Evolutionary conservation across 768 basidiomycete species (phyloP).

Genomic region (Collybia mongolica): DNA sequence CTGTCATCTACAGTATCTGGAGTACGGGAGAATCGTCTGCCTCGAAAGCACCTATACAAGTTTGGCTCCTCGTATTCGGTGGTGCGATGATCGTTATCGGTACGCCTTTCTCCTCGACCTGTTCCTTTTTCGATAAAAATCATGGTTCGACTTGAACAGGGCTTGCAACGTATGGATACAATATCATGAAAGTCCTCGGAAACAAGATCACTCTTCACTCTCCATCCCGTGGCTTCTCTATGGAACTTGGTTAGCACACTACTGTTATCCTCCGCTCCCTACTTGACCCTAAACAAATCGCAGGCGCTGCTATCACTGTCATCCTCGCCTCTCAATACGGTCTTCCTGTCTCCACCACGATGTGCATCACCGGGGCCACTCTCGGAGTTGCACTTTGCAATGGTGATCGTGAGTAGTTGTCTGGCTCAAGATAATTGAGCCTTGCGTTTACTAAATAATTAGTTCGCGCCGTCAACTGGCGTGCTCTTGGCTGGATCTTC

Average conservation of each 20-base stretch:
- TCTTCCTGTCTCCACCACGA: slow-evolving; percentile 25
- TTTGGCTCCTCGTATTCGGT: slow-evolving; percentile 25
- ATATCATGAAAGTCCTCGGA: slow-evolving; percentile 27
- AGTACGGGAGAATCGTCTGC: slow-evolving; percentile 15
- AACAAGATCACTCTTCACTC: slow-evolving; percentile 28
- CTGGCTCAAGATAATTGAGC: not conserved
- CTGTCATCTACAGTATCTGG: slow-evolving; percentile 25
- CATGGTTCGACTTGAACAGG: not conserved
- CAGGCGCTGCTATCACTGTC: slow-evolving; percentile 24
- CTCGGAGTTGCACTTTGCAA: slow-evolving; percentile 27
- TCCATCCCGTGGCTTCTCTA: slow-evolving; percentile 24
- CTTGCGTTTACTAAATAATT: not conserved
- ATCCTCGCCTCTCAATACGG: slow-evolving; percentile 27
- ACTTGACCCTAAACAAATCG: not conserved
- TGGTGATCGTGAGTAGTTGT: slow-evolving; percentile 16
- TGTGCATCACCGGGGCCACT: slow-evolving; percentile 26
- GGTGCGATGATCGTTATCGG: slow-evolving; percentile 24
- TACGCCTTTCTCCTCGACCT: slow-evolving; percentile 1
- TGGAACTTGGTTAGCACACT: slow-evolving; percentile 19
- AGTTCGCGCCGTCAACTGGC: slow-evolving; percentile 23
- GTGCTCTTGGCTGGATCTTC: slow-evolving; percentile 25
- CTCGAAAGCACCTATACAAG: slow-evolving; percentile 16
- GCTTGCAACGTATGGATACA: slow-evolving; percentile 21
- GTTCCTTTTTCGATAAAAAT: no score
- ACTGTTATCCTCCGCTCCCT: not conserved